phyloP scores from a whole-genome alignment of 2,329 filamentous ascomycete species.

The Ophiostoma ips region DNA sequence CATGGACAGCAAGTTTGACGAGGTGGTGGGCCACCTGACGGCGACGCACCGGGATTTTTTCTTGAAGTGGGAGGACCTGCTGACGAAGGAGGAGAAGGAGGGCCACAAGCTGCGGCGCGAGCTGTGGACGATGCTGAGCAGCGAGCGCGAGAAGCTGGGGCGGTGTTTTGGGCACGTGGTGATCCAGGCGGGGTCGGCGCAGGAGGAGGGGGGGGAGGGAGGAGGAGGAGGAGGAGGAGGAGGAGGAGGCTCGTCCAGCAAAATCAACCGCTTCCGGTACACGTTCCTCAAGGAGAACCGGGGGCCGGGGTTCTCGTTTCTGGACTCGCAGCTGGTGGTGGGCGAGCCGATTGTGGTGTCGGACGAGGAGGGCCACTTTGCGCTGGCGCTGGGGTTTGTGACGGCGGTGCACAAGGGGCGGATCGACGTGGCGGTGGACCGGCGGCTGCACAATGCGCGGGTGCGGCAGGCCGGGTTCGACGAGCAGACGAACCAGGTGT shows the following conservation, averaged over 20 bases:
- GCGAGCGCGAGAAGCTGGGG: slow-evolving; percentile 73
- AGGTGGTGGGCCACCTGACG: slow-evolving; percentile 65
- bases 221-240: slow-evolving; percentile 24
- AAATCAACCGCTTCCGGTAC: slow-evolving; percentile 87
- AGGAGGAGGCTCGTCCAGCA: slow-evolving; percentile 46
- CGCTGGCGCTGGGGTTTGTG: slow-evolving; percentile 83
- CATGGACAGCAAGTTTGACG: slow-evolving; percentile 68
- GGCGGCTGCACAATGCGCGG: slow-evolving; percentile 74
- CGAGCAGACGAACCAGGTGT: slow-evolving; percentile 63
- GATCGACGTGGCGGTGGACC: slow-evolving; percentile 82
- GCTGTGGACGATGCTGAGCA: slow-evolving; percentile 90
- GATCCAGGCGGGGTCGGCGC: slow-evolving; percentile 62
- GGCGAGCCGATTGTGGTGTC: slow-evolving; percentile 95
- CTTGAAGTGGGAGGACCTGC: slow-evolving; percentile 79
- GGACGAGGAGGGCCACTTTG: slow-evolving; percentile 89
- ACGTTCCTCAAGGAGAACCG: slow-evolving; percentile 60
- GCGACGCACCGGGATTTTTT: slow-evolving; percentile 70
- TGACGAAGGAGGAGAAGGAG: slow-evolving; percentile 91
- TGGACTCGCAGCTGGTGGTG: slow-evolving; percentile 74
- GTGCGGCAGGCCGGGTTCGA: slow-evolving; percentile 66
- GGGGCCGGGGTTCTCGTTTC: slow-evolving; percentile 56
- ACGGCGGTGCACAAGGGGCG: slow-evolving; percentile 59
- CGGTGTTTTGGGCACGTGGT: slow-evolving; percentile 82
- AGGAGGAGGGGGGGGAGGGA: slow-evolving; percentile 45
- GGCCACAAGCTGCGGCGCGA: slow-evolving; percentile 77